Evolutionary conservation across 2,329 filamentous ascomycete genomes (phyloP).

Genomic region (Aspergillus niger): DNA sequence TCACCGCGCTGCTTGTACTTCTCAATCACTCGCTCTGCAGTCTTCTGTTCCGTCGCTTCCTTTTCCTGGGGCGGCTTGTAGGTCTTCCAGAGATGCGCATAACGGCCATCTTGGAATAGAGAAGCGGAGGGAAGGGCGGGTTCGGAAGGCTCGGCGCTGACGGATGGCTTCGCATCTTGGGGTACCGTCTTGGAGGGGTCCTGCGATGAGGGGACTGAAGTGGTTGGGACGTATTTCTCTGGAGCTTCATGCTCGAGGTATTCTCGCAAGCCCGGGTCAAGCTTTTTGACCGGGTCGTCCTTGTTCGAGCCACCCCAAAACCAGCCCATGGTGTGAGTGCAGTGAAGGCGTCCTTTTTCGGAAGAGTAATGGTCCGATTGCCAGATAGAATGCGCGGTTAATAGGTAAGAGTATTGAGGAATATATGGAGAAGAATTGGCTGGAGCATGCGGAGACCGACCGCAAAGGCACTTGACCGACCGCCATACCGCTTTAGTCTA

Average conservation of each 20-base stretch:
- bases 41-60: constrained; percentile 71
- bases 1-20: constrained; percentile 80
- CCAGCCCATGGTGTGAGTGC: constrained; percentile 56
- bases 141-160: constrained; percentile 30
- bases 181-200: constrained; percentile 22
- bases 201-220: constrained; percentile 23
- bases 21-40: constrained; percentile 80
- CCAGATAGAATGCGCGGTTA: background rate
- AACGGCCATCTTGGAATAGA: constrained; percentile 68
- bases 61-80: constrained; percentile 75
- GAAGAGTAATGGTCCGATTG: constrained; percentile 1
- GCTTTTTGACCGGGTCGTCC: constrained; percentile 69
- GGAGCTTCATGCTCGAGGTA: constrained; percentile 83
- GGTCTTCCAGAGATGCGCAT: constrained; percentile 88
- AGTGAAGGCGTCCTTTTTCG: constrained; percentile 31
- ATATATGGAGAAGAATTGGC: background rate
- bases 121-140: constrained; percentile 53
- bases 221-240: constrained; percentile 61
- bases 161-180: constrained; percentile 17
- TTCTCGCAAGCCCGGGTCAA: constrained; percentile 80
- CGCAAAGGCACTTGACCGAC: constrained; percentile 9
- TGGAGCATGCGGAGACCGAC: constrained; percentile 16
- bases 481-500: constrained; percentile 27
- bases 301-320: constrained; percentile 58
- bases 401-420: background rate